These are phyloP conservation scores for Carex myosuroides DNA, from an alignment of 176 grass and related monocot genomes.

Conservation along the genomic window DNA sequence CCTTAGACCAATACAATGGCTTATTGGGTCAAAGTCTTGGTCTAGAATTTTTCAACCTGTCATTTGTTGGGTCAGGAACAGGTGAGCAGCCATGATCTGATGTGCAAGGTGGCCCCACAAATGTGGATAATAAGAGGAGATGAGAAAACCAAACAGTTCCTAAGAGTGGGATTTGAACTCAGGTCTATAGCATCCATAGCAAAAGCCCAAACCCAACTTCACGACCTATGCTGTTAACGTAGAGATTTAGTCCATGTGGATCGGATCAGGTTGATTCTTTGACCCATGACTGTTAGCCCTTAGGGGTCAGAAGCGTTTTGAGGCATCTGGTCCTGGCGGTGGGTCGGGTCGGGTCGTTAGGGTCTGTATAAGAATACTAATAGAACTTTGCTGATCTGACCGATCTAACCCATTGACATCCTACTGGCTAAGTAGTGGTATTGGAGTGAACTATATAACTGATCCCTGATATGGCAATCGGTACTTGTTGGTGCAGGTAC, in stretches of 20 bases:
- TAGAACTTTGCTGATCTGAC: neutral
- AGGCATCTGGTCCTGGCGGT: neutral
- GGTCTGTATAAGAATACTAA: neutral
- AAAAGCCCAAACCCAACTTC: neutral
- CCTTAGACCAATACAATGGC: neutral
- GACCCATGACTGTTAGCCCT: neutral
- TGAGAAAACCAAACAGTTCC: neutral
- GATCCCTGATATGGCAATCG: neutral
- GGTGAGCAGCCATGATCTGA: neutral
- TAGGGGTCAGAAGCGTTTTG: neutral
- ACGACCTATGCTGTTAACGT: neutral
- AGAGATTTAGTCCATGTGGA: neutral
- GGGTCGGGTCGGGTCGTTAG: neutral
- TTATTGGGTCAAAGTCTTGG: neutral
- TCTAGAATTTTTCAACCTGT: neutral
- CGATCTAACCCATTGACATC: neutral
- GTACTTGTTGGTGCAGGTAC: constrained; percentile 52
- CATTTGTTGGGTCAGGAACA: neutral
- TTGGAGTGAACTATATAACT: neutral
- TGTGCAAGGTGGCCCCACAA: neutral
- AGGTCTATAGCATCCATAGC: neutral
- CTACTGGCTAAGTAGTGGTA: neutral
- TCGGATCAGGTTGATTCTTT: neutral
- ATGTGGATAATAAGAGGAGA: neutral
- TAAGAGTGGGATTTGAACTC: neutral